Conservation (phyloP, 192 early-diverging fungal species). For the Obelidium mucronatum region DNA sequence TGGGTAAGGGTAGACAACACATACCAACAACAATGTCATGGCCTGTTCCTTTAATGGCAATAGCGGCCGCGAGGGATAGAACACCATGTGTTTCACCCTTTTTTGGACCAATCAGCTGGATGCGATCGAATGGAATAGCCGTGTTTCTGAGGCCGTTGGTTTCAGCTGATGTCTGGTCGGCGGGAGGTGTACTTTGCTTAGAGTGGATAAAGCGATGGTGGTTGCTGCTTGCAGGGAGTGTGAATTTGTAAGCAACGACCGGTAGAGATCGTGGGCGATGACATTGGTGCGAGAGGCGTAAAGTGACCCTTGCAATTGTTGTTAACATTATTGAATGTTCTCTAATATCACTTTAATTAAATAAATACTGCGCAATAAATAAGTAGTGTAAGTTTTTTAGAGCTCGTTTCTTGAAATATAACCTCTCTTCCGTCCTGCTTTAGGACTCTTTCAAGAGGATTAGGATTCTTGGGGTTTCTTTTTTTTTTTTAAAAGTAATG, state of each 20-base stretch:
- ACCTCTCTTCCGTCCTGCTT: too few relatives aligned
- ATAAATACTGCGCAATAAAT: too few relatives aligned
- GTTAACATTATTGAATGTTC: too few relatives aligned
- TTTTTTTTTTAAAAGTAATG: conserved; percentile 7
- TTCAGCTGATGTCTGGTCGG: not conserved
- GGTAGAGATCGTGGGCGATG: too few relatives aligned
- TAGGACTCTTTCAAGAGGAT: too few relatives aligned
- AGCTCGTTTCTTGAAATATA: too few relatives aligned
- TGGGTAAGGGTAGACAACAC: not conserved
- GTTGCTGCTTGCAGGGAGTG: too few relatives aligned
- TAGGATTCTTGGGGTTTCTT: conserved; percentile 1
- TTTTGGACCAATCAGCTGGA: not conserved
- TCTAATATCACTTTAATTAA: too few relatives aligned
- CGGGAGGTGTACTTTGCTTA: not conserved
- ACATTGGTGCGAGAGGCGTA: too few relatives aligned
- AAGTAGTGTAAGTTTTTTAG: too few relatives aligned
- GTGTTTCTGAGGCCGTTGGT: not conserved
- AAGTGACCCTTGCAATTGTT: too few relatives aligned
- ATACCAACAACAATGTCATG: not conserved
- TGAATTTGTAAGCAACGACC: too few relatives aligned
- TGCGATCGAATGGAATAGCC: not conserved
- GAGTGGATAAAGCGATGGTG: not conserved
- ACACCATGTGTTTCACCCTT: not conserved
- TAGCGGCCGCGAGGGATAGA: not conserved
- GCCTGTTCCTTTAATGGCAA: not conserved